Evolutionary conservation across 2,329 filamentous ascomycete species (phyloP).

Genomic region (Monosporascus sp.): DNA sequence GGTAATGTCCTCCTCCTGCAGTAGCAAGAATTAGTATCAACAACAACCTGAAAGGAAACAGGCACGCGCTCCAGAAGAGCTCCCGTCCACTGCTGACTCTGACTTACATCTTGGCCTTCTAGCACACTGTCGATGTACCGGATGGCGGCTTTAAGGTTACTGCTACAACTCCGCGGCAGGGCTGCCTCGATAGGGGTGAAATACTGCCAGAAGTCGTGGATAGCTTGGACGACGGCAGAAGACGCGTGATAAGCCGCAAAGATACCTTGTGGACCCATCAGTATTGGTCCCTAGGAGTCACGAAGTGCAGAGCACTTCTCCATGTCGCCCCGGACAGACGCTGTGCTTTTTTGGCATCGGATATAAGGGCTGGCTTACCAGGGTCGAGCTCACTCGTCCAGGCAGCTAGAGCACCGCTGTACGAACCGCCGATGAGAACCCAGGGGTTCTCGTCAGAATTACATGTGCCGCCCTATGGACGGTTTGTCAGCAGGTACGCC

Average conservation of each 20-base stretch:
- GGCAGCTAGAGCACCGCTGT: slow-evolving; percentile 44
- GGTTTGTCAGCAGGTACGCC: too few relatives aligned
- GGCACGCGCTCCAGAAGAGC: too few relatives aligned
- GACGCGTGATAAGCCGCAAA: slow-evolving; percentile 47
- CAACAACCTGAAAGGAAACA: too few relatives aligned
- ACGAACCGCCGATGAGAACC: slow-evolving; percentile 47
- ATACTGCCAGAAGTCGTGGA: slow-evolving; percentile 43
- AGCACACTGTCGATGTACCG: slow-evolving; percentile 39
- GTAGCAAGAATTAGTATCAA: too few relatives aligned
- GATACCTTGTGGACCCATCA: slow-evolving; percentile 1
- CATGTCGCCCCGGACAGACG: too few relatives aligned
- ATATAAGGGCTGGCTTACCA: slow-evolving; percentile 25
- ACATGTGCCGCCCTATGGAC: slow-evolving; percentile 18
- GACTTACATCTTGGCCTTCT: slow-evolving; percentile 24
- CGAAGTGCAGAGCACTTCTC: too few relatives aligned
- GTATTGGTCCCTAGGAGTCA: too few relatives aligned
- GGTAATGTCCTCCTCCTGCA: slow-evolving; percentile 22
- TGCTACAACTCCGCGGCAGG: slow-evolving; percentile 43
- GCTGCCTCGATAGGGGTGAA: slow-evolving; percentile 41
- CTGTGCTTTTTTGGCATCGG: too few relatives aligned
- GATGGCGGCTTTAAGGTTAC: slow-evolving; percentile 39
- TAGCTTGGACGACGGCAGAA: slow-evolving; percentile 42
- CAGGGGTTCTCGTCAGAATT: slow-evolving; percentile 42
- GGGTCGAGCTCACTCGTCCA: slow-evolving; percentile 41
- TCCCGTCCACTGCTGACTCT: too few relatives aligned